These are phyloP conservation scores for Exophiala sp. DNA, from an alignment of 2,329 filamentous ascomycete genomes.

Conservation along the genomic window DNA sequence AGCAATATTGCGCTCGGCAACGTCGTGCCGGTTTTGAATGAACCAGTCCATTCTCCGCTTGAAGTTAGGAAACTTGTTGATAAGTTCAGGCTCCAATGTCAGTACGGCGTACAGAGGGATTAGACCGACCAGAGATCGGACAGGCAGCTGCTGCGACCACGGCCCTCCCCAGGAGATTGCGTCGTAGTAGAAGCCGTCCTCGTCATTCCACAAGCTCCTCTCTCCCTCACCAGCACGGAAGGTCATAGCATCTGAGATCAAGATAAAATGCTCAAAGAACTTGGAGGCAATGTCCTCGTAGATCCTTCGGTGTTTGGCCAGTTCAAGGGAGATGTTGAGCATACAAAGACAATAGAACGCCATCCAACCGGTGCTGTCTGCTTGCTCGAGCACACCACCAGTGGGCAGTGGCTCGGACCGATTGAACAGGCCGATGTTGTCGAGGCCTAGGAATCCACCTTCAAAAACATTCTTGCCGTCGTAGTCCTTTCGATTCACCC, in stretches of 20 bases:
- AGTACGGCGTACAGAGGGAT: conserved; percentile 90
- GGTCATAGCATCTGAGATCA: conserved; percentile 96
- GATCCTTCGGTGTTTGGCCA: conserved; percentile 88
- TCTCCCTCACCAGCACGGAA: conserved; percentile 67
- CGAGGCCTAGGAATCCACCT: conserved; percentile 86
- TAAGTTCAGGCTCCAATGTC: conserved; percentile 86
- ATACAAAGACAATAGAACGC: conserved; percentile 94
- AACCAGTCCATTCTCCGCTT: conserved; percentile 94
- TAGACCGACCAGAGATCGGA: conserved; percentile 84
- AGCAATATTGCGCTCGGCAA: conserved; percentile 89
- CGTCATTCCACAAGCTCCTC: conserved; percentile 88
- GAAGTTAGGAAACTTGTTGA: conserved; percentile 86
- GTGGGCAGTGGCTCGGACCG: conserved; percentile 91
- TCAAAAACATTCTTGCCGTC: conserved; percentile 98
- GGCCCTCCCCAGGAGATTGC: conserved; percentile 94
- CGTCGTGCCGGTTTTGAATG: conserved; percentile 75
- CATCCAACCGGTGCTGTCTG: conserved; percentile 98
- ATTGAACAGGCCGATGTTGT: conserved; percentile 98
- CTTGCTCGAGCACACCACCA: conserved; percentile 87
- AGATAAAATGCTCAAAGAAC: conserved; percentile 97
- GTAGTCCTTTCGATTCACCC: conserved; percentile 92
- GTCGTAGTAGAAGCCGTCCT: conserved; percentile 96
- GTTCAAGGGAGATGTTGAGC: conserved; percentile 91
- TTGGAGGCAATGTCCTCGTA: conserved; percentile 97
- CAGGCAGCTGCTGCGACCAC: conserved; percentile 85